Evolutionary conservation across 345 rosid genomes (phyloP).

Genomic region (Syzygium oleosum): DNA sequence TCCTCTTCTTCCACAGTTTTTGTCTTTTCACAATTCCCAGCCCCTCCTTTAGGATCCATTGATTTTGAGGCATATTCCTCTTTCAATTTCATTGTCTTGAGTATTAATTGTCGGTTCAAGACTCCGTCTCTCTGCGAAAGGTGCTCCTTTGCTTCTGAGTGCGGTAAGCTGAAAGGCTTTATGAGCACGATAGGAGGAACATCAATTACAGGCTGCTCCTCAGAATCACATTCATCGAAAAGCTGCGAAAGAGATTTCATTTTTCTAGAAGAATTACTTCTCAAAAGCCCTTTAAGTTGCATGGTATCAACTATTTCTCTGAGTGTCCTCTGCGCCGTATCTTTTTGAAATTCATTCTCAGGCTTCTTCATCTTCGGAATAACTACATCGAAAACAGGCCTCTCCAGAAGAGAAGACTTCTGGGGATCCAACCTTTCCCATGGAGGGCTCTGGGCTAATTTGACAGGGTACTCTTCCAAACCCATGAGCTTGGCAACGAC

Average conservation of each 20-base stretch:
- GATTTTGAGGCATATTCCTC: constrained; percentile 22
- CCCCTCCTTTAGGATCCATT: constrained; percentile 16
- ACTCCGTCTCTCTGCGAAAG: constrained; percentile 7
- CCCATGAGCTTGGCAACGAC: constrained; percentile 97
- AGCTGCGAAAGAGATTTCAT: constrained; percentile 36
- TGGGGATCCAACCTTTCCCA: constrained; percentile 7
- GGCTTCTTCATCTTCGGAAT: constrained; percentile 27
- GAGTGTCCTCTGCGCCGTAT: constrained; percentile 19
- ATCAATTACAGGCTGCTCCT: not conserved
- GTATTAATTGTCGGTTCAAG: constrained; percentile 7
- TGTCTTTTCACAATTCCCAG: not conserved
- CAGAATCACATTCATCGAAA: not conserved
- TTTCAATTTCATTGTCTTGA: constrained; percentile 19
- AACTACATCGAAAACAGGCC: constrained; percentile 22
- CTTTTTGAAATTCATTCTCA: constrained; percentile 8
- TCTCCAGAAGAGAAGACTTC: constrained; percentile 8
- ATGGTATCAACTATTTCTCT: constrained; percentile 41
- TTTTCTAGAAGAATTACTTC: constrained; percentile 6
- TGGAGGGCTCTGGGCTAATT: constrained; percentile 11
- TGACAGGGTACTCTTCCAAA: constrained; percentile 50
- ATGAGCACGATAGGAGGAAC: not conserved
- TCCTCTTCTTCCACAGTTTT: constrained; percentile 13
- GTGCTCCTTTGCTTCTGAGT: constrained; percentile 14
- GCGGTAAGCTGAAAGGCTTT: constrained; percentile 1
- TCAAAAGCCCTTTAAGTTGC: constrained; percentile 35